phyloP scores from a whole-genome alignment of 1,284 basidiomycete genomes.

The Heterobasidion occidentale region DNA sequence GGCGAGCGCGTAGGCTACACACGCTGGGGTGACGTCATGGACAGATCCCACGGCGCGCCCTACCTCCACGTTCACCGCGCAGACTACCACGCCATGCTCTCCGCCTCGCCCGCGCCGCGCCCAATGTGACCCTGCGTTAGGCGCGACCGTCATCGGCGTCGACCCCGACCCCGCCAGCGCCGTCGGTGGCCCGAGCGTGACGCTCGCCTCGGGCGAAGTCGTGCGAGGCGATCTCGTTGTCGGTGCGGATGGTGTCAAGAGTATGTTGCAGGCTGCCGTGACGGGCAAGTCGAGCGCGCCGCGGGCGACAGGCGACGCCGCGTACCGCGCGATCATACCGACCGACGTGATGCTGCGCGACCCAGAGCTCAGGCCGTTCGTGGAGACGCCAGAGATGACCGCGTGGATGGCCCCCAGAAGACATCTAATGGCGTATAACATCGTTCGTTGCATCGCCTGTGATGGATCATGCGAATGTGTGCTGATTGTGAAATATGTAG shows the following conservation, averaged over 20 bases:
- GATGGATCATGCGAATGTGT: not conserved
- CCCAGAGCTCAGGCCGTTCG: constrained; percentile 36
- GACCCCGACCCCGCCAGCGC: constrained; percentile 24
- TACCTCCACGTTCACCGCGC: constrained; percentile 50
- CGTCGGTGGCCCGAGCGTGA: constrained; percentile 23
- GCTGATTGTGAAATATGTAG: constrained; percentile 13
- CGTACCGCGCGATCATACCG: constrained; percentile 40
- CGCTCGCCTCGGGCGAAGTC: constrained; percentile 28
- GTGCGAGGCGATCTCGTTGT: constrained; percentile 30
- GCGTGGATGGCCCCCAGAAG: constrained; percentile 34
- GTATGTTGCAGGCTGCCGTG: constrained; percentile 41
- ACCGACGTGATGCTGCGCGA: constrained; percentile 36
- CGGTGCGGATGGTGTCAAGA: constrained; percentile 42
- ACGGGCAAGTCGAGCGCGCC: constrained; percentile 22
- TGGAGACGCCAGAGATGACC: constrained; percentile 33
- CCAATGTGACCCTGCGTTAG: constrained; percentile 40
- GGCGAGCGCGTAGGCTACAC: constrained; percentile 36
- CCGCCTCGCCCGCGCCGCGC: constrained; percentile 38
- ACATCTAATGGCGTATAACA: constrained; percentile 35
- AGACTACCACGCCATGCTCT: constrained; percentile 39
- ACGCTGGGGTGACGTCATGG: constrained; percentile 28
- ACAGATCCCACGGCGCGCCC: constrained; percentile 31
- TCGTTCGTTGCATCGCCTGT: constrained; percentile 20
- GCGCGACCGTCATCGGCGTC: constrained; percentile 33
- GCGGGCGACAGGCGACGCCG: constrained; percentile 45